phyloP scores from a whole-genome alignment of 148 eudicot genomes.

The Diospyros lotus region DNA sequence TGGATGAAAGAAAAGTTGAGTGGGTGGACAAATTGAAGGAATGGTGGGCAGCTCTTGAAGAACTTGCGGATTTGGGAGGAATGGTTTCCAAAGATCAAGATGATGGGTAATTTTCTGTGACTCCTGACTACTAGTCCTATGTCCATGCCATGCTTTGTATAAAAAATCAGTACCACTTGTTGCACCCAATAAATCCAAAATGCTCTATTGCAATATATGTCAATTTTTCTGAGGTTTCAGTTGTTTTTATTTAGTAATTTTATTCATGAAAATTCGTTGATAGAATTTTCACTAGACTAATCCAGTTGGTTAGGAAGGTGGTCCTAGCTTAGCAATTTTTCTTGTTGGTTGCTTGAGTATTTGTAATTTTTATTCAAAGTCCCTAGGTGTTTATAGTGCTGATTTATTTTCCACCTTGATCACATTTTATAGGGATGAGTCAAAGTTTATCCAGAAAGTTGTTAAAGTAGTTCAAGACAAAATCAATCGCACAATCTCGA shows the following conservation, averaged over 20 bases:
- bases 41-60: too few relatives aligned
- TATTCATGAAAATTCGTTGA: too few relatives aligned
- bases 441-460: background rate
- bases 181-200: too few relatives aligned
- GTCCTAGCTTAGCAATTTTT: background rate
- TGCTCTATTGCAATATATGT: too few relatives aligned
- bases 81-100: background rate
- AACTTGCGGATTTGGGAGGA: too few relatives aligned
- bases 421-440: background rate
- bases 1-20: too few relatives aligned
- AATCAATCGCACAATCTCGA: background rate
- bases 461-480: background rate
- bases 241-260: background rate
- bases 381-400: background rate
- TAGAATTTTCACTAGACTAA: too few relatives aligned
- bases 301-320: too few relatives aligned
- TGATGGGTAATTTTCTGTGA: background rate
- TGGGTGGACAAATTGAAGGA: too few relatives aligned
- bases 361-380: background rate
- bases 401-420: background rate
- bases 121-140: background rate
- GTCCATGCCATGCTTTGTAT: too few relatives aligned
- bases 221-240: too few relatives aligned
- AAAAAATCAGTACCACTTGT: too few relatives aligned
- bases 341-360: background rate